Conservation (phyloP, 2,329 filamentous ascomycete species). For the Apiospora koreana region DNA sequence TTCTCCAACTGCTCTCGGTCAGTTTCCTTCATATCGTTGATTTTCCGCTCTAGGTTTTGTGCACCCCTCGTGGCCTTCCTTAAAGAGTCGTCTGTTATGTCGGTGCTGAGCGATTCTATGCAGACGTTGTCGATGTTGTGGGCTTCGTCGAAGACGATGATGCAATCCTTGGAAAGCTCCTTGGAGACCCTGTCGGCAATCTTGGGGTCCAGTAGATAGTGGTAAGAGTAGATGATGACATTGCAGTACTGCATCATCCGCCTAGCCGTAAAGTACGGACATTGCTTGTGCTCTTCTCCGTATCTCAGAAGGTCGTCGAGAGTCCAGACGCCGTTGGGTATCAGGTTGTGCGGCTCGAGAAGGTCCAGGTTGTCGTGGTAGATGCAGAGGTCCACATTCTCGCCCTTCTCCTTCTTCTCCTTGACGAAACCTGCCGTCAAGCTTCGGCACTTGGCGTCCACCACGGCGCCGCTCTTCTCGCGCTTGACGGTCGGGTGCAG, state of each 20-base stretch:
- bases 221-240: constrained; percentile 99
- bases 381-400: constrained; percentile 90
- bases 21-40: constrained; percentile 91
- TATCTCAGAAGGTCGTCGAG: constrained; percentile 87
- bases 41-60: constrained; percentile 86
- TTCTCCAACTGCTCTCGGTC: constrained; percentile 93
- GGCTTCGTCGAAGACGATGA: constrained; percentile 97
- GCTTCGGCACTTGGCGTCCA: constrained; percentile 94
- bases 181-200: constrained; percentile 94
- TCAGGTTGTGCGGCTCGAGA: constrained; percentile 89
- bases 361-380: constrained; percentile 98
- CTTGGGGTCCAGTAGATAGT: constrained; percentile 96
- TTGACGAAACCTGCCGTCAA: constrained; percentile 96
- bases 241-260: constrained; percentile 99
- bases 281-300: constrained; percentile 94
- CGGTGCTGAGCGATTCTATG: constrained; percentile 95
- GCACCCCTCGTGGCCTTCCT: constrained; percentile 89
- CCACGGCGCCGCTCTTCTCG: constrained; percentile 91
- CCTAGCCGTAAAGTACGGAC: constrained; percentile 93
- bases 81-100: constrained; percentile 92
- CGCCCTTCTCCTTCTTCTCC: constrained; percentile 93
- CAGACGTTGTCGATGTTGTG: constrained; percentile 99
- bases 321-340: constrained; percentile 95
- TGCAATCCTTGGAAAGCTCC: constrained; percentile 96
- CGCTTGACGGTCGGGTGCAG: constrained; percentile 94